These are phyloP conservation scores for Rutstroemia sp. DNA, from an alignment of 2,329 filamentous ascomycete species.

Conservation along the genomic window DNA sequence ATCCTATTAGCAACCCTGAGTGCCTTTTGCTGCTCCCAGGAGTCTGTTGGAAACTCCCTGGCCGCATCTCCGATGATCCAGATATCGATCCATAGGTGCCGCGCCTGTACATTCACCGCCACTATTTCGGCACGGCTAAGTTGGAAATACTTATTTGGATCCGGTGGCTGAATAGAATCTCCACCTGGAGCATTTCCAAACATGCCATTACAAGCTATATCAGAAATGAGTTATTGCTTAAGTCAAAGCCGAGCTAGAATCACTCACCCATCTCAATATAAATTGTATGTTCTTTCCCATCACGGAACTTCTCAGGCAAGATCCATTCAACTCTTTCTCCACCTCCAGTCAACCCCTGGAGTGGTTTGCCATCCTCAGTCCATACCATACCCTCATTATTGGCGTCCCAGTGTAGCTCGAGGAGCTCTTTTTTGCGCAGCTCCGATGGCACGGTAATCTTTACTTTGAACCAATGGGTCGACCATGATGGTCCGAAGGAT, in stretches of 20 bases:
- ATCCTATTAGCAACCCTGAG: conserved; percentile 78
- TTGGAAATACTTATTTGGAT: conserved; percentile 74
- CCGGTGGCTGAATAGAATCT: conserved; percentile 81
- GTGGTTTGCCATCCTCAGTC: conserved; percentile 79
- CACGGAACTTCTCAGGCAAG: conserved; percentile 70
- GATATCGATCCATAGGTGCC: conserved; percentile 81
- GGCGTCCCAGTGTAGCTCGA: conserved; percentile 97
- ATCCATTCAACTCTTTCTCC: conserved; percentile 90
- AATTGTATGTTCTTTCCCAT: conserved; percentile 80
- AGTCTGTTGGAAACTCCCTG: conserved; percentile 80
- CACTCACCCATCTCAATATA: conserved; percentile 78
- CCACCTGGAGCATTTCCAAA: conserved; percentile 86
- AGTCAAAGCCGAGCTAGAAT: background rate
- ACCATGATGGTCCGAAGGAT: conserved; percentile 89
- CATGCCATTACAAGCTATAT: conserved; percentile 83
- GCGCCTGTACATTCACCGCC: conserved; percentile 78
- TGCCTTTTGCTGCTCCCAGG: conserved; percentile 83
- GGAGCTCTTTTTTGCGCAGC: conserved; percentile 65
- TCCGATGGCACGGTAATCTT: conserved; percentile 68
- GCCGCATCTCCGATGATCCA: conserved; percentile 95
- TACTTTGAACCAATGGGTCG: conserved; percentile 95
- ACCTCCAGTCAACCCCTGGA: conserved; percentile 86
- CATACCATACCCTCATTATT: conserved; percentile 93
- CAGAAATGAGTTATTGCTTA: background rate
- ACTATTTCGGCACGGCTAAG: conserved; percentile 77